Evolutionary conservation across 225 moss, liverwort and hornwort species (phyloP), one percentile per base, ranked within the genome.

Genomic region (Sphagnum contortum): DNA sequence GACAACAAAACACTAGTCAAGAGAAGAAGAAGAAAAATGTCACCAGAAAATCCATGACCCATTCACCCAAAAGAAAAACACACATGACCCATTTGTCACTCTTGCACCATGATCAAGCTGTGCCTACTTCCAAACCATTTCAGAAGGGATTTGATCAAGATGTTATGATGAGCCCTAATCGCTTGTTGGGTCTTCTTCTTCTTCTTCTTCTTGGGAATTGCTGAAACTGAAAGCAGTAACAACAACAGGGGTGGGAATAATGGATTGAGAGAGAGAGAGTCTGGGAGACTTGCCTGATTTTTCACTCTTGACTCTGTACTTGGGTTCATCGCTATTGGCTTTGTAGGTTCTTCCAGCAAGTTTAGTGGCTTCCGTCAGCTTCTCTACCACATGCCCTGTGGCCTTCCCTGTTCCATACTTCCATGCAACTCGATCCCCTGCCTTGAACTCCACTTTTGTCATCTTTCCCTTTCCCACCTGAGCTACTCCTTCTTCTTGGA

Each of bases 271-370:
- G 8, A 56, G 47, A 11, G 44, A 65, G 10, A 29, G 29, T 29
- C 29, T 29, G 29, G 29, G 29, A 29, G 29, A 29, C 82, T 76
- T 77, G 48, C 87, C 87, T 8, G 75, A 58, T 72, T 84, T 87
- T 68, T 87, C 87, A 48, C 83, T 84, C 75, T 74, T 78, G 72
- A 84, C 75, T 62, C 79, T 78, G 47, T 87, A 87, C 73, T 84
- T 87, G 59, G 87, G 81, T 48, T 87, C 87, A 53, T 87, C 84
- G 2, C 76, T 67, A 62, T 78, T 76, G 8, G 87, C 87, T 63
- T 84, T 77, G 70, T 84, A 87, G 49, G 78, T 79, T 70, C 77
- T 84, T 53, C 75, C 81, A 10, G 79, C 79, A 3, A 87, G 87
- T 68, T 84, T 87, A 60, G 81, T 81, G 6, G 70, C 66, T 57